Evolutionary conservation across 169 alveolate genomes (phyloP).

Genomic region (Plasmodium billcollinsi): DNA sequence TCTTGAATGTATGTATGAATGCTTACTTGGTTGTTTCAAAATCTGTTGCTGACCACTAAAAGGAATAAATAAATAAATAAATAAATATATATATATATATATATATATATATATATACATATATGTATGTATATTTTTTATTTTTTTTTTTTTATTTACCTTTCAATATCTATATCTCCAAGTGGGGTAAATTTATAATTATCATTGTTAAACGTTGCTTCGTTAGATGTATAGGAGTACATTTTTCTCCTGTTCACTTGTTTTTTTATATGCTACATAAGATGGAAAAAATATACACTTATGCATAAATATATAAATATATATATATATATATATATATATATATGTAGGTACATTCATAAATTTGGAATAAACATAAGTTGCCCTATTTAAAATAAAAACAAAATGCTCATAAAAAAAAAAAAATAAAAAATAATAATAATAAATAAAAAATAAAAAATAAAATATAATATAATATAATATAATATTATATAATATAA

Average conservation of each 20-base stretch:
- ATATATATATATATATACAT: background rate
- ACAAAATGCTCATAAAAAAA: background rate
- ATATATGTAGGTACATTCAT: too few relatives aligned
- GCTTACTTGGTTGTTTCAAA: constrained; percentile 3
- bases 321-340: background rate
- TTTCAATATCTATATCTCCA: constrained; percentile 50
- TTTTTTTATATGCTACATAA: constrained; percentile 79
- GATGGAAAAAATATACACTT: background rate
- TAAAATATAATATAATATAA: too few relatives aligned
- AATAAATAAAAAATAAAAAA: too few relatives aligned
- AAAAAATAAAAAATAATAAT: background rate
- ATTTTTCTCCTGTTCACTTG: constrained; percentile 84
- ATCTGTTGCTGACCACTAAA: constrained; percentile 54
- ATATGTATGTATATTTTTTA: background rate
- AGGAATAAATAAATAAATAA: constrained; percentile 22
- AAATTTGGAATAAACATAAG: background rate
- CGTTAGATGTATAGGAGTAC: constrained; percentile 74
- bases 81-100: background rate
- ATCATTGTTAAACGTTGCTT: constrained; percentile 50
- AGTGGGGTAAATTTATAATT: constrained; percentile 57
- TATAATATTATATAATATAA: too few relatives aligned
- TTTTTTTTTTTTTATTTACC: constrained; percentile 11
- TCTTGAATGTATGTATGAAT: constrained; percentile 63
- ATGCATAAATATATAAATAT: background rate
- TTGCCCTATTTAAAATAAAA: background rate